Conservation (phyloP, 1,139 yeast genomes). For the Yamadazyma dushanensis region DNA sequence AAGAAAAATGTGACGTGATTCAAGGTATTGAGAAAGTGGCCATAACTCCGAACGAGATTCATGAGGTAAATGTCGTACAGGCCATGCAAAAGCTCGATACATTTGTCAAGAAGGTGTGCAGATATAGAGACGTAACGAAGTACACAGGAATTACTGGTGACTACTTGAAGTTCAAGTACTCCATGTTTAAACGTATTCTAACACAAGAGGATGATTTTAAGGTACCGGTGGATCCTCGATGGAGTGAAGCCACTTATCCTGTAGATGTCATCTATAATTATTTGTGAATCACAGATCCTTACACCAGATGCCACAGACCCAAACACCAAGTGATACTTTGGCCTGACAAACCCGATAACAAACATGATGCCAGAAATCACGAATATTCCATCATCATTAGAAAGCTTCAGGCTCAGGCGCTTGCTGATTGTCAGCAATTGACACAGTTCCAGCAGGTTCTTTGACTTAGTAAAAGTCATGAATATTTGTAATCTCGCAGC, state of each 20-base stretch:
- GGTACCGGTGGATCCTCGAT: constrained; percentile 3
- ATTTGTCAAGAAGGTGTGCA: constrained; percentile 12
- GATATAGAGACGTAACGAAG: constrained; percentile 3
- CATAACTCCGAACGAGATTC: constrained; percentile 10
- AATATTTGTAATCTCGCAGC: constrained; percentile 1
- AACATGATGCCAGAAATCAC: neutral
- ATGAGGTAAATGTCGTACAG: constrained; percentile 6
- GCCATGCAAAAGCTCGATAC: constrained; percentile 10
- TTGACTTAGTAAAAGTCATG: neutral
- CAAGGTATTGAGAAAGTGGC: constrained; percentile 23
- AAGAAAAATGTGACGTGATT: constrained; percentile 24
- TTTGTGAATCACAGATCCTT: no score
- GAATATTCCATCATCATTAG: no score
- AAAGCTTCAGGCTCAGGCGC: no score
- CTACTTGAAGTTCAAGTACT: constrained; percentile 13
- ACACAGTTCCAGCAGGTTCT: neutral
- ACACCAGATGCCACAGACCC: no score
- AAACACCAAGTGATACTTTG: neutral
- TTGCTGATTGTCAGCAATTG: no score
- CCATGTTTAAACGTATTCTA: constrained; percentile 8
- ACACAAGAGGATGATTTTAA: constrained; percentile 7
- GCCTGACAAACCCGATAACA: neutral
- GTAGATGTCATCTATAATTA: constrained; percentile 13
- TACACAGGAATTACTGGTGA: constrained; percentile 7
- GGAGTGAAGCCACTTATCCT: constrained; percentile 11